Evolutionary conservation across 805 yeast genomes (phyloP).

Genomic region (Ogataea haglerorum): DNA sequence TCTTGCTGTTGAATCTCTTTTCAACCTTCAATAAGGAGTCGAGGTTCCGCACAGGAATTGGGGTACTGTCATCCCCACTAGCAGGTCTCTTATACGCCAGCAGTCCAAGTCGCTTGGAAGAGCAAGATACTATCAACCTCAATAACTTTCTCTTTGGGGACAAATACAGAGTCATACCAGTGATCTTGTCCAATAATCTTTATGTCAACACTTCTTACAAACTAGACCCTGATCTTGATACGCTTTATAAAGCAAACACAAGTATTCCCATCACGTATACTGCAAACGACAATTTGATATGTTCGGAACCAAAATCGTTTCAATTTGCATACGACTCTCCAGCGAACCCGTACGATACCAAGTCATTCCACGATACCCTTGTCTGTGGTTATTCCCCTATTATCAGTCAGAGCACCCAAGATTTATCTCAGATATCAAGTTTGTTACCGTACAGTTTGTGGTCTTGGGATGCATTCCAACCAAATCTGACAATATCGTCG

Average conservation of each 20-base stretch:
- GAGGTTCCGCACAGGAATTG: slow-evolving; percentile 9
- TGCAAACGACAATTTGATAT: not conserved
- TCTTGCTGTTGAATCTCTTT: slow-evolving; percentile 38
- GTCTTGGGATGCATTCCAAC: slow-evolving; percentile 73
- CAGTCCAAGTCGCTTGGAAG: not conserved
- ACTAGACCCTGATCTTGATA: slow-evolving; percentile 16
- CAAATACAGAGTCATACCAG: slow-evolving; percentile 35
- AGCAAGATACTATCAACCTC: slow-evolving; percentile 23
- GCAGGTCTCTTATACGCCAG: slow-evolving; percentile 1
- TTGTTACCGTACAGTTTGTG: slow-evolving; percentile 46
- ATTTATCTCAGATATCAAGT: slow-evolving; percentile 28
- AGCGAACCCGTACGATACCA: slow-evolving; percentile 36
- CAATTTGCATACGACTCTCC: slow-evolving; percentile 37
- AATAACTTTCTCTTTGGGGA: slow-evolving; percentile 34
- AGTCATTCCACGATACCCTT: slow-evolving; percentile 38
- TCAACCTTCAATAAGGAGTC: slow-evolving; percentile 13
- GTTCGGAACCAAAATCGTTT: slow-evolving; percentile 5
- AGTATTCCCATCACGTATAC: slow-evolving; percentile 5
- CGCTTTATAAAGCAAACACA: slow-evolving; percentile 9
- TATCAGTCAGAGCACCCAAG: slow-evolving; percentile 38
- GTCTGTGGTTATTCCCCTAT: slow-evolving; percentile 68
- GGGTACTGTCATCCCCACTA: slow-evolving; percentile 8
- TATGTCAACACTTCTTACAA: slow-evolving; percentile 31
- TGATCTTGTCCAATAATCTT: slow-evolving; percentile 32
- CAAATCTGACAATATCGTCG: slow-evolving; percentile 29